Conservation (phyloP, 208 protist species). For the Novymonas esmeraldas region DNA sequence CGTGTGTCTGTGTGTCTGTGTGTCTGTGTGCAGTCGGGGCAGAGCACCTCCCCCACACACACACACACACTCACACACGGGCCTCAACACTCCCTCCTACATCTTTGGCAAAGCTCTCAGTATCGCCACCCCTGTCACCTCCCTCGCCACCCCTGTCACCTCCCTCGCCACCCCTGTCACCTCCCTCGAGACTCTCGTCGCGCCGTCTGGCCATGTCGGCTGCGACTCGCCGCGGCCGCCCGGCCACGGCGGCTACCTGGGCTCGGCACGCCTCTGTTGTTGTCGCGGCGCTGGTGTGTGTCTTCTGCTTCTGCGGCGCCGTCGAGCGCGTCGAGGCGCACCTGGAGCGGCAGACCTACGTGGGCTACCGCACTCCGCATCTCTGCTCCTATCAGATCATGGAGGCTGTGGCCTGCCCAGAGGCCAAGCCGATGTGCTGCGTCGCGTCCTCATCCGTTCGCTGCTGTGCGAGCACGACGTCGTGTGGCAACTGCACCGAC, state of each 20-base stretch:
- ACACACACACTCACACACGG: too few species aligned
- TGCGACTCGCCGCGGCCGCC: neutral
- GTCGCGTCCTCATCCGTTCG: constrained; percentile 26
- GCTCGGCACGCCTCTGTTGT: neutral
- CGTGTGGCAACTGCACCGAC: constrained; percentile 34
- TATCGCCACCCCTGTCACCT: too few species aligned
- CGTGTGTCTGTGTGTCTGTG: neutral
- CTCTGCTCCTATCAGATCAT: constrained; percentile 37
- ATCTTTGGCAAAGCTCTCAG: too few species aligned
- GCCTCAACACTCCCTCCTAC: too few species aligned
- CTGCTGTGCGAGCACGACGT: constrained; percentile 31
- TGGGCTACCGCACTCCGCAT: constrained; percentile 26
- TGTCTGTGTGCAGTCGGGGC: too few species aligned
- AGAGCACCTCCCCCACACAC: too few species aligned
- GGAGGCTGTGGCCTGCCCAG: constrained; percentile 22
- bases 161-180: too few species aligned
- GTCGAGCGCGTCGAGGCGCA: constrained; percentile 11
- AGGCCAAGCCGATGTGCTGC: constrained; percentile 37
- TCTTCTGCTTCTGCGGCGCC: constrained; percentile 2
- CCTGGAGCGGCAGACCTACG: constrained; percentile 25
- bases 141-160: too few species aligned
- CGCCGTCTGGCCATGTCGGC: too few species aligned
- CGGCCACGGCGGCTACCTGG: neutral
- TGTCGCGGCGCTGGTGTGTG: neutral
- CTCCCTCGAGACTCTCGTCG: too few species aligned